Evolutionary conservation across 2,329 filamentous ascomycete species (phyloP).

Genomic region (Stagonosporopsis vannaccii): DNA sequence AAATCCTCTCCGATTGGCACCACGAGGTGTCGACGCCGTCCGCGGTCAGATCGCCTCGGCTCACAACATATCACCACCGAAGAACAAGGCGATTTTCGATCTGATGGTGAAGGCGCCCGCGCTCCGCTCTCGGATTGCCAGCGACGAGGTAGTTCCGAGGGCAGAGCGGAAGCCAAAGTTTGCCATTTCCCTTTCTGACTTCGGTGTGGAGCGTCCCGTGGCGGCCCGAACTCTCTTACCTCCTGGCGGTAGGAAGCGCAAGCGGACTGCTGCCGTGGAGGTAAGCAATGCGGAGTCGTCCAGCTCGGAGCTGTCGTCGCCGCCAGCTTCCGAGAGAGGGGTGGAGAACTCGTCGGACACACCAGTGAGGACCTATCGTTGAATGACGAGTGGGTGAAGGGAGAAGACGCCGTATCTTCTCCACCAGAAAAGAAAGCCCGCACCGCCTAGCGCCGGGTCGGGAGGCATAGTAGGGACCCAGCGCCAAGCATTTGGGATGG

Average conservation of each 20-base stretch:
- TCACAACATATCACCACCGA: slow-evolving; percentile 8
- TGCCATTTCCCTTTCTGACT: slow-evolving; percentile 4
- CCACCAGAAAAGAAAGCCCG: not conserved
- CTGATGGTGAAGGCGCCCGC: not conserved
- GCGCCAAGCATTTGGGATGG: not conserved
- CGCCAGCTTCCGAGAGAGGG: not conserved
- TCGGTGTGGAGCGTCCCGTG: slow-evolving; percentile 1
- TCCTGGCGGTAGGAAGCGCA: not conserved
- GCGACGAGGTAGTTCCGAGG: not conserved
- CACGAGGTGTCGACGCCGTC: slow-evolving; percentile 14
- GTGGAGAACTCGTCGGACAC: not conserved
- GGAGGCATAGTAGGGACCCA: not conserved
- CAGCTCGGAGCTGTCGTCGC: slow-evolving; percentile 5
- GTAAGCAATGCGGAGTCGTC: not conserved
- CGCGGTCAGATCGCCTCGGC: slow-evolving; percentile 21
- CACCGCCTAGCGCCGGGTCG: not conserved
- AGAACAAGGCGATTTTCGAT: slow-evolving; percentile 17
- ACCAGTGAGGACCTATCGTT: not conserved
- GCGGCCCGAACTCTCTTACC: not conserved
- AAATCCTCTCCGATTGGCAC: not conserved
- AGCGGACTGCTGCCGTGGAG: not conserved
- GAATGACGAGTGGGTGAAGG: not conserved
- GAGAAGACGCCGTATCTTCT: not conserved
- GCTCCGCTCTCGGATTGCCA: slow-evolving; percentile 1
- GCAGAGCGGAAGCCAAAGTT: not conserved